phyloP scores from a whole-genome alignment of 257 asterid genomes.

The Eustoma russellianum region DNA sequence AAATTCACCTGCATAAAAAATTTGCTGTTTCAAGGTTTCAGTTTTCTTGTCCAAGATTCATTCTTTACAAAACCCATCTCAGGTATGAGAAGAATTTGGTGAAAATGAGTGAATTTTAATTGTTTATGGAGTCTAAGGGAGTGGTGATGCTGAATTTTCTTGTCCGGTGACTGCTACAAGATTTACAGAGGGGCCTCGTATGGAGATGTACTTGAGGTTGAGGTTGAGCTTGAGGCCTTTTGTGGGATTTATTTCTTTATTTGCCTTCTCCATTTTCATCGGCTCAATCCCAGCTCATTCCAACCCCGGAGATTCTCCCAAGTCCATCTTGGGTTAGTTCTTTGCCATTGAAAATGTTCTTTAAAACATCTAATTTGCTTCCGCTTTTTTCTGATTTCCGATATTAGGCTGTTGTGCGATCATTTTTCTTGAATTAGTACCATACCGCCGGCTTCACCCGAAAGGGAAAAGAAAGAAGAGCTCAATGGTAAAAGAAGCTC shows the following conservation, averaged over 20 bases:
- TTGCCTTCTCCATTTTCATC: constrained; percentile 31
- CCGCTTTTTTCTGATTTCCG: neutral
- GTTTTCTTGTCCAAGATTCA: constrained; percentile 5
- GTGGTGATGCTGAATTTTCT: constrained; percentile 19
- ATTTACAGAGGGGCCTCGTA: constrained; percentile 19
- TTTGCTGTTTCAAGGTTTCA: constrained; percentile 1
- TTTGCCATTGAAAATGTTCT: neutral
- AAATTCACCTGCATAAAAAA: constrained; percentile 7
- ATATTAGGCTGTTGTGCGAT: neutral
- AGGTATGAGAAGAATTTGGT: neutral
- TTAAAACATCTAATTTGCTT: constrained; percentile 1
- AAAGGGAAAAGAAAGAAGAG: neutral
- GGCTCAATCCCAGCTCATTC: constrained; percentile 29
- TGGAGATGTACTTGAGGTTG: constrained; percentile 18
- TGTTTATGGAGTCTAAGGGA: constrained; percentile 15
- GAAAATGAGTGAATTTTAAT: neutral
- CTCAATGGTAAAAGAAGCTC: neutral
- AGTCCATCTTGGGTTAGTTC: constrained; percentile 46
- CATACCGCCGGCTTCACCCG: neutral
- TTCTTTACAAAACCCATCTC: neutral
- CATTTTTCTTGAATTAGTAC: neutral
- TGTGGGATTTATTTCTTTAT: constrained; percentile 17
- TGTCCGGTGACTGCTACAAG: constrained; percentile 28
- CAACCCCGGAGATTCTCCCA: constrained; percentile 38
- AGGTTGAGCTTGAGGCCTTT: constrained; percentile 18